These are phyloP conservation scores for Kernera saxatilis DNA, from an alignment of 345 rosid species.

Conservation along the genomic window DNA sequence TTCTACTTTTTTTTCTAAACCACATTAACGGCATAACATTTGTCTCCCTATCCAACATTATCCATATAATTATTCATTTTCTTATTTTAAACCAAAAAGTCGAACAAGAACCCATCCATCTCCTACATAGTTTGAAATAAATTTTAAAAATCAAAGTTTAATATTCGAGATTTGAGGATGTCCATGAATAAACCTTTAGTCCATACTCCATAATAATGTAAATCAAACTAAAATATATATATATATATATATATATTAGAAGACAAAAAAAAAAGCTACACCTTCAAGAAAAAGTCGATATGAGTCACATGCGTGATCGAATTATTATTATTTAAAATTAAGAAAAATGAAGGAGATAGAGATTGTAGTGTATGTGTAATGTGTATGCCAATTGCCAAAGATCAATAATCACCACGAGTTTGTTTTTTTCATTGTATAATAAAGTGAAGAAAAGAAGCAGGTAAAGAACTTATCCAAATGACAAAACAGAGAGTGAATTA, in stretches of 20 bases:
- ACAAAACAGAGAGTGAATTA: constrained; percentile 10
- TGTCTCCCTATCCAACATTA: constrained; percentile 10
- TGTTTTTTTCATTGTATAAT: neutral
- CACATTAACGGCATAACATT: neutral
- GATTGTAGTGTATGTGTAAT: constrained; percentile 9
- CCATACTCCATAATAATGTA: constrained; percentile 15
- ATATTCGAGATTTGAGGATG: constrained; percentile 13
- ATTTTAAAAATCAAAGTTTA: neutral
- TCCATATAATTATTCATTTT: neutral
- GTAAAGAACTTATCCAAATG: constrained; percentile 29
- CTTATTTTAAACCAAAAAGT: neutral
- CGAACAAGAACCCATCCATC: constrained; percentile 23
- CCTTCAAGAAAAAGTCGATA: neutral
- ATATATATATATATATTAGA: too few relatives aligned
- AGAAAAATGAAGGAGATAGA: neutral
- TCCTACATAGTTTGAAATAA: neutral
- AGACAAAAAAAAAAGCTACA: neutral
- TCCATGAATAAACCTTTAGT: constrained; percentile 18
- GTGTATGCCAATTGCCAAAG: too few relatives aligned
- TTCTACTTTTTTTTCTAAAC: neutral
- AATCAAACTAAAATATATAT: neutral
- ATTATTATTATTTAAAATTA: neutral
- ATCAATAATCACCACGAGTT: neutral
- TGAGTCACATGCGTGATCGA: constrained; percentile 11
- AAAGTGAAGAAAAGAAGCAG: neutral